A percentile compares a stretch with the other conserved stretches of the same genome.
phyloP scores from a whole-genome alignment of 2,329 filamentous ascomycete species.

The Cytospora schulzeri region DNA sequence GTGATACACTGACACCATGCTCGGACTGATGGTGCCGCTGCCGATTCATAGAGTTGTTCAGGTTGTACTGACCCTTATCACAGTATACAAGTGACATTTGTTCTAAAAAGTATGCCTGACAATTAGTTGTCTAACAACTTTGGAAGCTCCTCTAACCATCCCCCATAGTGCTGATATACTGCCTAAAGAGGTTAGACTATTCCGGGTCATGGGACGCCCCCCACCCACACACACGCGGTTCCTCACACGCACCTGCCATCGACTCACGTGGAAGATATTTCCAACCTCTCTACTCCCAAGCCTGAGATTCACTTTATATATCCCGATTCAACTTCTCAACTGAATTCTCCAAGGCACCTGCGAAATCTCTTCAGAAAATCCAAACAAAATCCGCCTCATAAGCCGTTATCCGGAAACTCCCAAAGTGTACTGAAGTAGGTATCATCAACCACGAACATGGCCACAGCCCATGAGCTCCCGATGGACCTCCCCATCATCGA shows the following conservation, averaged over 20 bases:
- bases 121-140: too few species aligned
- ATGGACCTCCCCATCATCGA: conserved; percentile 65
- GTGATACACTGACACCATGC: too few species aligned
- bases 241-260: conserved; percentile 4
- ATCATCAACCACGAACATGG: conserved; percentile 22
- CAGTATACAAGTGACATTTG: too few species aligned
- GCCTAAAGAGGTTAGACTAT: conserved; percentile 17
- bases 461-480: conserved; percentile 32
- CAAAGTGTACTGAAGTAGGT: not conserved
- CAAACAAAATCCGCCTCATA: not conserved
- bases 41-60: too few species aligned
- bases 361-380: too few species aligned
- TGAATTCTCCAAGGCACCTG: not conserved
- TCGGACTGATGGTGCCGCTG: too few species aligned
- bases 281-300: not conserved
- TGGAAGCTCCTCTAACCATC: too few species aligned
- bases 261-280: conserved; percentile 10
- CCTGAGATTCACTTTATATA: not conserved
- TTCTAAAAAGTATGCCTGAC: too few species aligned
- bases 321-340: not conserved
- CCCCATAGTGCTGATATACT: not conserved
- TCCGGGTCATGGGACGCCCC: conserved; percentile 22
- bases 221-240: conserved; percentile 12
- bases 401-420: not conserved
- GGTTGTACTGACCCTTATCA: too few species aligned